Conservation (phyloP, 2,329 filamentous ascomycete genomes). For the Colletotrichum coccodes region DNA sequence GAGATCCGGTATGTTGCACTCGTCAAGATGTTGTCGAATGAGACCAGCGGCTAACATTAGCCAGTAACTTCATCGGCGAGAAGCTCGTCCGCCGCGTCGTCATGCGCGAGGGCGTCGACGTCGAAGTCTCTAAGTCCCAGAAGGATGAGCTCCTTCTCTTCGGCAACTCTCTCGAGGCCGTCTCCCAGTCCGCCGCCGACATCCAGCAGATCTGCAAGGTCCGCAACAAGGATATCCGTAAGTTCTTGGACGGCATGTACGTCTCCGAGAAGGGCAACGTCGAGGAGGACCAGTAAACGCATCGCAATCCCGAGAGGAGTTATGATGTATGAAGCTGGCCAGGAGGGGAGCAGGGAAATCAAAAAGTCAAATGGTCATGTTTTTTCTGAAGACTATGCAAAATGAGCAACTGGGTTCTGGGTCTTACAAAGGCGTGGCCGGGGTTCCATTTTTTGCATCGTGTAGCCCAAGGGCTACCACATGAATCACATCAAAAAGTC, state of each 20-base stretch:
- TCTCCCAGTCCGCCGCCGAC: constrained; percentile 98
- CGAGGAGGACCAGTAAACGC: constrained; percentile 70
- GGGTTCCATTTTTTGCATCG: constrained; percentile 6
- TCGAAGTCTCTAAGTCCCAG: constrained; percentile 88
- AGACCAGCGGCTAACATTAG: constrained; percentile 19
- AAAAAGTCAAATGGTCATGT: constrained; percentile 11
- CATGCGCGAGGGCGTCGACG: constrained; percentile 91
- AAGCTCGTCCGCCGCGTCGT: constrained; percentile 95
- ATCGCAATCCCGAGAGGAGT: background rate
- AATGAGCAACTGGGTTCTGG: constrained; percentile 10
- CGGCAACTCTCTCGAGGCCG: constrained; percentile 96
- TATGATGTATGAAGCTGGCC: background rate
- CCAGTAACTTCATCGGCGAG: constrained; percentile 97
- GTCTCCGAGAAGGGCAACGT: constrained; percentile 99
- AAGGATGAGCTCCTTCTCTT: constrained; percentile 97
- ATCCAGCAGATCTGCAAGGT: constrained; percentile 99
- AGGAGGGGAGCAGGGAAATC: constrained; percentile 9
- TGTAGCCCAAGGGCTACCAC: constrained; percentile 5
- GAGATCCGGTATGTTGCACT: constrained; percentile 85
- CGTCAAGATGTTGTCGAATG: too few species aligned
- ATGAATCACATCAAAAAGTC: constrained; percentile 13
- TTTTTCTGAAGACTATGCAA: constrained; percentile 6
- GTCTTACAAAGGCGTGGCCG: constrained; percentile 12
- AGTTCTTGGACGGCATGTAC: constrained; percentile 99
- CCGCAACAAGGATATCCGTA: constrained; percentile 99